Base-by-base conservation (phyloP, 2,329 filamentous ascomycete genomes). In the Pseudodiploospora longispora region DNA sequence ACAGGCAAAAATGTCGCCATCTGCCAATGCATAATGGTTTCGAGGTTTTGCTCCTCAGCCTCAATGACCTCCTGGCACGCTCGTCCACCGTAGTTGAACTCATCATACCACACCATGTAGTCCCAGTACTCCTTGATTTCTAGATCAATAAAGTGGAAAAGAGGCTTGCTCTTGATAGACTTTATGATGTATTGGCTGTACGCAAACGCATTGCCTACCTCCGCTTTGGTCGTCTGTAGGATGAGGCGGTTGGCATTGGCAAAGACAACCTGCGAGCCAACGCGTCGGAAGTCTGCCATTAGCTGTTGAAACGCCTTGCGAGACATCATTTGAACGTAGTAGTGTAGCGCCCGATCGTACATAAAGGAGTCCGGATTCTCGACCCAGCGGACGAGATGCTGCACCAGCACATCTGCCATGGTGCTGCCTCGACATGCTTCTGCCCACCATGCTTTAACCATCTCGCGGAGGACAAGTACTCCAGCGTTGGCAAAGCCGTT, bases 121-220 rank as follows among this genome's bases (percentile, higher is more conserved):
- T 99, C 93, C 93, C 93, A 99, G 65, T 96, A 99, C 61, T 98
- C 93, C 54, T 91, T 95, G 64, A 99, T 93, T 55, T 96, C 87
- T 3, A 99, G 74, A 56, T 98, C 93, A 50, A 99, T 82, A 60
- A 98, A 98, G 63, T 96, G 87, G 67, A 99, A 99, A 0, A 96
- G 76, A 0, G 93, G 89, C 58, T 96, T 96, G 45, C 82, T 82
- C 65, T 95, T 91, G 68, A 99, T 96, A 0, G 90, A 95, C 69
- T 96, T 96, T 57, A 98, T 76, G 50, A 98, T 94, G 66, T 98
- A 99, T 64, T 97, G 86, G 54, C 87, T 90, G 71, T 97, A 99
- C 0, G 93, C 90, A 54, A 86, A 97, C 0, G 94, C 93, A 59
- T 96, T 98, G 47, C 89, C 89, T 1, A 99, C 90, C 64, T 98